These are phyloP conservation scores for Rhizodiscina lignyota DNA, from an alignment of 495 filamentous ascomycete genomes.

Conservation along the genomic window DNA sequence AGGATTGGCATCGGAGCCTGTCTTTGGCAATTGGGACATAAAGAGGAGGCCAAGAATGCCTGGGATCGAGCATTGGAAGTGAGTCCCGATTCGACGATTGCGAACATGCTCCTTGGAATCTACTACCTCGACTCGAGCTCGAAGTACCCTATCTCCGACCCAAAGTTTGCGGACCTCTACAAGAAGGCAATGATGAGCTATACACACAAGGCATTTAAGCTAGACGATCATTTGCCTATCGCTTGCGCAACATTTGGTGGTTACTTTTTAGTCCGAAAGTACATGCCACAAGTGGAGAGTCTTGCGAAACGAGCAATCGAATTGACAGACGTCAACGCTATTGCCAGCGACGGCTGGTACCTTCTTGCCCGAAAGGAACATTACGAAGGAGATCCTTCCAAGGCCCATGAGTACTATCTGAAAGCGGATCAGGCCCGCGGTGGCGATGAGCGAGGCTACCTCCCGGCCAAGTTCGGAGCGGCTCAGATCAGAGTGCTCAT, in stretches of 20 bases:
- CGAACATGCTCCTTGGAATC: constrained; percentile 74
- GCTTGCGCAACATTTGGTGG: constrained; percentile 77
- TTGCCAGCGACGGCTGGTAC: constrained; percentile 96
- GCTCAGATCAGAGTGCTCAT: constrained; percentile 76
- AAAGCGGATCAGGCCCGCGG: constrained; percentile 80
- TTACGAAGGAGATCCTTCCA: constrained; percentile 45
- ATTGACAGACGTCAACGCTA: constrained; percentile 82
- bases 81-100: constrained; percentile 78
- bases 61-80: constrained; percentile 81
- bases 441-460: constrained; percentile 68
- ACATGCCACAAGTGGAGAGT: constrained; percentile 59
- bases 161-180: constrained; percentile 64
- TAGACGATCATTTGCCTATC: constrained; percentile 84
- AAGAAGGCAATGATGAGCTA: constrained; percentile 89
- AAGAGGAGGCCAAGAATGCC: constrained; percentile 74
- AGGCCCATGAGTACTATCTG: constrained; percentile 66
- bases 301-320: constrained; percentile 88
- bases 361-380: constrained; percentile 80
- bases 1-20: constrained; percentile 90
- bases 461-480: constrained; percentile 83
- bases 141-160: constrained; percentile 57
- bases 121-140: constrained; percentile 76
- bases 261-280: constrained; percentile 71
- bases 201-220: constrained; percentile 82
- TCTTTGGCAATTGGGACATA: constrained; percentile 85